Percentiles rank a stretch among this genome's conserved stretches.
phyloP scores from a whole-genome alignment of 1,284 basidiomycete genomes.

The Rhodotorula sp. region DNA sequence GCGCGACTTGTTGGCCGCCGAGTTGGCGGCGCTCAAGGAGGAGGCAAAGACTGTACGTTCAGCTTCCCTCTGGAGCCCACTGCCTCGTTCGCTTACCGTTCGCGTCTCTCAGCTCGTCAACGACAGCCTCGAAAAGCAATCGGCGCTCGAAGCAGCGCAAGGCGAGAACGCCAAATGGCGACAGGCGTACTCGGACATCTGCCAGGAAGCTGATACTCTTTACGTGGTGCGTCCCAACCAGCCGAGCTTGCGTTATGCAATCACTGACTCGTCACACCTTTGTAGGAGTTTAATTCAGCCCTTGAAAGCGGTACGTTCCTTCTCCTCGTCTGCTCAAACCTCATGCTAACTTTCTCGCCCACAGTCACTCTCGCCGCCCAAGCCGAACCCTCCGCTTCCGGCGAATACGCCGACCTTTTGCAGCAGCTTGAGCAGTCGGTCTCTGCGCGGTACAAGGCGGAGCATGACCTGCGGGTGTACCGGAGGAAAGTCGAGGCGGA shows the following conservation, averaged over 20 bases:
- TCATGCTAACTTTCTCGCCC: neutral
- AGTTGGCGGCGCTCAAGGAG: constrained; percentile 24
- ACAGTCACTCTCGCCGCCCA: constrained; percentile 20
- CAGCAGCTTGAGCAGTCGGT: constrained; percentile 1
- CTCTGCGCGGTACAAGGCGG: constrained; percentile 12
- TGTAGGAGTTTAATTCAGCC: constrained; percentile 23
- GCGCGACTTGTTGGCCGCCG: constrained; percentile 27
- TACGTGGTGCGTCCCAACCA: neutral
- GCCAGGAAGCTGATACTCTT: constrained; percentile 12
- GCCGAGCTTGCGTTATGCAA: no score
- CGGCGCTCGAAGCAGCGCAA: neutral
- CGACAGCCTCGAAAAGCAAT: neutral
- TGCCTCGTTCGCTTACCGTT: neutral
- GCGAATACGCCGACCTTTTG: constrained; percentile 26
- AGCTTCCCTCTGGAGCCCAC: neutral
- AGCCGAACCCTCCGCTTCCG: constrained; percentile 19
- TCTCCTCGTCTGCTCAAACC: neutral
- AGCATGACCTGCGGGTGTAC: constrained; percentile 21
- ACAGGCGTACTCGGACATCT: constrained; percentile 26
- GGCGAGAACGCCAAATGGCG: constrained; percentile 9
- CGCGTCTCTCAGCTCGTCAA: constrained; percentile 5
- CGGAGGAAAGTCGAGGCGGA: constrained; percentile 7
- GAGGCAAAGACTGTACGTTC: constrained; percentile 5
- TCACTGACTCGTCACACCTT: neutral
- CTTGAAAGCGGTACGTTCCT: constrained; percentile 15